Conservation (phyloP, 495 filamentous ascomycete species). For the Chaetomium cochliodes region DNA sequence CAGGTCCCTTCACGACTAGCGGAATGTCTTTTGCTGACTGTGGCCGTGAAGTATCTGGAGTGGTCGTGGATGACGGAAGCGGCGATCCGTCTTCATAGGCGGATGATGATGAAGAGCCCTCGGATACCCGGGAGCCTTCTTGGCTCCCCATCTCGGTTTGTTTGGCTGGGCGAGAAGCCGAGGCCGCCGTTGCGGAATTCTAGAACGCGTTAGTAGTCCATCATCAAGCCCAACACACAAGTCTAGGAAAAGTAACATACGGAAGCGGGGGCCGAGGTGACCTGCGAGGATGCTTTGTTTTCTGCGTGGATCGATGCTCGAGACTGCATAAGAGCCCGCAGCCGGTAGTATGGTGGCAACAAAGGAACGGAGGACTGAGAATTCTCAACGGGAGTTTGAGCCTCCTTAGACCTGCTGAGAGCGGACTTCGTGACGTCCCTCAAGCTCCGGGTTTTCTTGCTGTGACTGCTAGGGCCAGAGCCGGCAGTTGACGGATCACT, state of each 20-base stretch:
- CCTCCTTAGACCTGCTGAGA: conserved; percentile 24
- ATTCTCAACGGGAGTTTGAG: conserved; percentile 5
- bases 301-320: conserved; percentile 11
- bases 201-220: background rate
- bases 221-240: background rate
- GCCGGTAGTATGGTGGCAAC: conserved; percentile 19
- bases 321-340: conserved; percentile 26
- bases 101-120: conserved; percentile 48
- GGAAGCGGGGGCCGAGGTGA: background rate
- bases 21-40: conserved; percentile 42
- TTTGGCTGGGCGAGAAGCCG: conserved; percentile 15
- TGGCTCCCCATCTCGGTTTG: conserved; percentile 19
- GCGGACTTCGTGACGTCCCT: conserved; percentile 33
- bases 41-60: conserved; percentile 48
- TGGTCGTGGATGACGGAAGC: conserved; percentile 41
- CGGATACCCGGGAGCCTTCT: conserved; percentile 34
- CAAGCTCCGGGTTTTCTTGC: conserved; percentile 30
- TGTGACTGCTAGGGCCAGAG: conserved; percentile 21
- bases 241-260: background rate
- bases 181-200: background rate
- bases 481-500: conserved; percentile 23
- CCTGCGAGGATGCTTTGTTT: background rate
- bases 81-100: conserved; percentile 45
- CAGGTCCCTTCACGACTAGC: conserved; percentile 15
- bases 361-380: conserved; percentile 8